phyloP scores from a whole-genome alignment of 179 eudicot species.

The Beta macrorhiza region DNA sequence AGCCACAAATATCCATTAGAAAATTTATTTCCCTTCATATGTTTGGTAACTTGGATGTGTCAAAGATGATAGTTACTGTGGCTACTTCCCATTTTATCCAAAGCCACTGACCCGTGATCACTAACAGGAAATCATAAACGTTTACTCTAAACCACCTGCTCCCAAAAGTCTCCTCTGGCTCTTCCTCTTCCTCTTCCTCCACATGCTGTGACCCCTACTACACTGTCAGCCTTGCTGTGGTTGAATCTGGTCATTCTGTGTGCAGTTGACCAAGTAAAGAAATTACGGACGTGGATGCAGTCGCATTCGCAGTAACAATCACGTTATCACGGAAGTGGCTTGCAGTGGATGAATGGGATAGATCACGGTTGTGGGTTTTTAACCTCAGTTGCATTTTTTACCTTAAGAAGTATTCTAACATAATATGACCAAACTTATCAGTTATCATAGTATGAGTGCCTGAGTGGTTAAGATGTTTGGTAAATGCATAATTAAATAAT shows the following conservation, averaged over 20 bases:
- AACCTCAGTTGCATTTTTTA: too few species aligned
- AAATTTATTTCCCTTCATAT: not conserved
- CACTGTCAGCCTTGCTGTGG: not conserved
- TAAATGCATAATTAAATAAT: too few species aligned
- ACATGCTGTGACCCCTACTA: not conserved
- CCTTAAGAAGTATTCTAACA: too few species aligned
- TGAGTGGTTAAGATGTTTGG: too few species aligned
- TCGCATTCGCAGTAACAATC: too few species aligned
- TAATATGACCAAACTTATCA: too few species aligned
- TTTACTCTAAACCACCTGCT: not conserved
- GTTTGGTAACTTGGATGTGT: not conserved
- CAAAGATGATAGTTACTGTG: not conserved
- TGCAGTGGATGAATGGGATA: too few species aligned
- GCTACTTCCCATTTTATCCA: not conserved
- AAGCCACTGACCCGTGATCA: not conserved
- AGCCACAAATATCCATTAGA: not conserved
- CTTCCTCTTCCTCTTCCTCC: not conserved
- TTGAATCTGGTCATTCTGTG: not conserved
- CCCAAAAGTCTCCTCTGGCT: not conserved
- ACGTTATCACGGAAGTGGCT: too few species aligned
- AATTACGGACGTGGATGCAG: too few species aligned
- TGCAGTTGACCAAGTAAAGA: too few species aligned
- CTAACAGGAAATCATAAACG: not conserved
- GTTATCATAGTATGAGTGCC: too few species aligned
- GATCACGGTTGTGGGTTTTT: too few species aligned